Percentiles rank a stretch among this genome's conserved stretches.
These are phyloP conservation scores for Diaporthe amygdali DNA, from an alignment of 2,329 filamentous ascomycete species.

Conservation along the genomic window DNA sequence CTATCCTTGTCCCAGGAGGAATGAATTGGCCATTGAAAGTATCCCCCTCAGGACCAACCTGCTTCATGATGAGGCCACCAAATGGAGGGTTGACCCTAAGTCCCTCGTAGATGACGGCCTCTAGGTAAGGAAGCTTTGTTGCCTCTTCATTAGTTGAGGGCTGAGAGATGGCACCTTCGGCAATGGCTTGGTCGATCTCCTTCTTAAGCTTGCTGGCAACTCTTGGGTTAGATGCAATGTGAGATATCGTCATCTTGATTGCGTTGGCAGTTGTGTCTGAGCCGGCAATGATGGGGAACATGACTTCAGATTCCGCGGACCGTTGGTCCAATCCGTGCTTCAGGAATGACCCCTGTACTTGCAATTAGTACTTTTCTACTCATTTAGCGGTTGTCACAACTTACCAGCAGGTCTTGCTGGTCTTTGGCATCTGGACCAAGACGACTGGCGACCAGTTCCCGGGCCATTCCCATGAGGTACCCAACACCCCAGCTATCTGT, in stretches of 20 bases:
- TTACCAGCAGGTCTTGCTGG: constrained; percentile 16
- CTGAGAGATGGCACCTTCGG: not conserved
- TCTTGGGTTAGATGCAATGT: constrained; percentile 23
- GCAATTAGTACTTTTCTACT: not conserved
- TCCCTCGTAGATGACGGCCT: constrained; percentile 30
- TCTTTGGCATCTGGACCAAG: constrained; percentile 17
- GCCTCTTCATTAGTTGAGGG: constrained; percentile 21
- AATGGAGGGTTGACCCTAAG: constrained; percentile 29
- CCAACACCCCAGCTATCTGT: constrained; percentile 24
- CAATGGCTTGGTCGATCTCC: constrained; percentile 24
- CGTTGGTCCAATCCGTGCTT: constrained; percentile 19
- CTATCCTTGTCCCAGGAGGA: constrained; percentile 26
- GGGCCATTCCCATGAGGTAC: constrained; percentile 23
- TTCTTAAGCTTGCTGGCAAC: constrained; percentile 9
- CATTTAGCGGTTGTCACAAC: not conserved
- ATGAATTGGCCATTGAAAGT: constrained; percentile 25
- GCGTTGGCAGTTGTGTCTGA: constrained; percentile 30
- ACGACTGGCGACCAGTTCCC: constrained; percentile 16
- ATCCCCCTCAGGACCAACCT: constrained; percentile 23
- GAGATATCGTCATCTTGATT: constrained; percentile 26
- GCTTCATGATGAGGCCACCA: constrained; percentile 25
- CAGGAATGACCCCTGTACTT: constrained; percentile 13
- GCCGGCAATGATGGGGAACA: constrained; percentile 30
- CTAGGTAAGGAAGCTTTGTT: constrained; percentile 28
- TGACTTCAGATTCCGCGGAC: constrained; percentile 21